A percentile compares a stretch with the other conserved stretches of the same genome.
These are phyloP conservation scores for Kodamaea leandrae DNA, from an alignment of 805 yeast species.

Conservation along the genomic window DNA sequence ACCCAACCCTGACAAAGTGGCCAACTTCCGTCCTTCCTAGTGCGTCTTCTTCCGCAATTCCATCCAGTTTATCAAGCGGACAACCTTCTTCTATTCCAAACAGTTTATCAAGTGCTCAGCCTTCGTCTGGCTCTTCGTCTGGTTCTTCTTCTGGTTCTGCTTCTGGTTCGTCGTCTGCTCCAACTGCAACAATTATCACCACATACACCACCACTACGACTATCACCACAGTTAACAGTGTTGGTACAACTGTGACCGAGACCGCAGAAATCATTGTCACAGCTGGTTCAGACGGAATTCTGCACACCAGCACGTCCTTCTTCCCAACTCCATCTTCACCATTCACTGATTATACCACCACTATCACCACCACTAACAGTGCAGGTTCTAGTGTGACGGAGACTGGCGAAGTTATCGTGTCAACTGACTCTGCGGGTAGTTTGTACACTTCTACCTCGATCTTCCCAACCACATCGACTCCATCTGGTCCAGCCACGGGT, in stretches of 20 bases:
- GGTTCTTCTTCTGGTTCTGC: slow-evolving; percentile 7
- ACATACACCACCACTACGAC: slow-evolving; percentile 21
- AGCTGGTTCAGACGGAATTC: slow-evolving; percentile 15
- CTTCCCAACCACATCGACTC: neutral
- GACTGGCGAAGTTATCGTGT: slow-evolving; percentile 18
- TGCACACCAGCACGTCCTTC: slow-evolving; percentile 16
- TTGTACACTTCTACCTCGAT: neutral
- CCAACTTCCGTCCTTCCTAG: slow-evolving; percentile 6
- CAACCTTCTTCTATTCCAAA: too few species aligned
- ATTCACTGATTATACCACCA: slow-evolving; percentile 10
- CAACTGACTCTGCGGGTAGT: slow-evolving; percentile 17
- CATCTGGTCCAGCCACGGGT: too few species aligned
- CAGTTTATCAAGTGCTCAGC: slow-evolving; percentile 11
- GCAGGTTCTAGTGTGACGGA: slow-evolving; percentile 16
- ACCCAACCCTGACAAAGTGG: slow-evolving; percentile 10
- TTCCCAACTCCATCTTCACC: slow-evolving; percentile 5
- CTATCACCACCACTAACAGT: slow-evolving; percentile 15
- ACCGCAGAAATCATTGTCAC: slow-evolving; percentile 7
- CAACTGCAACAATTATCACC: slow-evolving; percentile 18
- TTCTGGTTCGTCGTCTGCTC: too few species aligned
- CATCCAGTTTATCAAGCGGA: too few species aligned
- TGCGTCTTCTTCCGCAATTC: too few species aligned
- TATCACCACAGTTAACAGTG: slow-evolving; percentile 14
- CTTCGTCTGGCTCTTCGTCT: too few species aligned
- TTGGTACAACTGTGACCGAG: slow-evolving; percentile 14